phyloP scores from a whole-genome alignment of 768 basidiomycete genomes.

The Chlorophyllum brunneum region DNA sequence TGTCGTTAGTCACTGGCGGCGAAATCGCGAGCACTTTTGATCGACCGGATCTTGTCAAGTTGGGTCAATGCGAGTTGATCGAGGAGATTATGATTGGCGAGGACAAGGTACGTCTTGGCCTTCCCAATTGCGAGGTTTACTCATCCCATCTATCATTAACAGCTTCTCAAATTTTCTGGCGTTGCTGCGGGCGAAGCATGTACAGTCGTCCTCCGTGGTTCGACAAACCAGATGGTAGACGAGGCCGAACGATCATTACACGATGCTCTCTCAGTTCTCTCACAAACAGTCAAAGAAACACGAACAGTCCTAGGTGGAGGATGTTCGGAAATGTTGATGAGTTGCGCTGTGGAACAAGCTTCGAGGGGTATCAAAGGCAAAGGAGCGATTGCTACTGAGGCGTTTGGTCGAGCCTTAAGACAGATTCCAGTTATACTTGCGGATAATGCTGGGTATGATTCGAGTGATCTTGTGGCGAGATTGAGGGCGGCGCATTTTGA shows the following conservation, averaged over 20 bases:
- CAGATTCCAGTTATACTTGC: constrained; percentile 97
- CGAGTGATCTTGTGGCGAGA: constrained; percentile 88
- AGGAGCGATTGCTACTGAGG: constrained; percentile 93
- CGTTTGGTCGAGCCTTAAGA: constrained; percentile 83
- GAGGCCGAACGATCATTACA: constrained; percentile 98
- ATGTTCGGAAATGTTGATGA: too few species aligned
- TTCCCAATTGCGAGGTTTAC: too few species aligned
- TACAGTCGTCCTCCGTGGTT: constrained; percentile 95
- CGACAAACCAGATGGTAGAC: constrained; percentile 98
- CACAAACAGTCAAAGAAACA: constrained; percentile 97
- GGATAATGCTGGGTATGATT: constrained; percentile 97
- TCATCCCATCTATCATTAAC: too few species aligned
- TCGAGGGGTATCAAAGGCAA: constrained; percentile 86
- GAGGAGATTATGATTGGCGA: constrained; percentile 99
- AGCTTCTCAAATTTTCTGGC: constrained; percentile 99
- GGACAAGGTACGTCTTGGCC: too few species aligned
- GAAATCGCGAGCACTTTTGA: constrained; percentile 98
- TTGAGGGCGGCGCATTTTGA: constrained; percentile 94
- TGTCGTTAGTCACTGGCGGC: constrained; percentile 95
- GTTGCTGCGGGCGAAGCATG: constrained; percentile 85
- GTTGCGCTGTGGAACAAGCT: constrained; percentile 87
- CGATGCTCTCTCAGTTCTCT: constrained; percentile 94
- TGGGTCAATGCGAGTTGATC: constrained; percentile 90
- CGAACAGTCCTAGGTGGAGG: constrained; percentile 84
- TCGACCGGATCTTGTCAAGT: constrained; percentile 84